Percentiles rank a stretch among this genome's conserved stretches.
phyloP scores from a whole-genome alignment of 1,284 basidiomycete species.

The Moniliophthora roreri region DNA sequence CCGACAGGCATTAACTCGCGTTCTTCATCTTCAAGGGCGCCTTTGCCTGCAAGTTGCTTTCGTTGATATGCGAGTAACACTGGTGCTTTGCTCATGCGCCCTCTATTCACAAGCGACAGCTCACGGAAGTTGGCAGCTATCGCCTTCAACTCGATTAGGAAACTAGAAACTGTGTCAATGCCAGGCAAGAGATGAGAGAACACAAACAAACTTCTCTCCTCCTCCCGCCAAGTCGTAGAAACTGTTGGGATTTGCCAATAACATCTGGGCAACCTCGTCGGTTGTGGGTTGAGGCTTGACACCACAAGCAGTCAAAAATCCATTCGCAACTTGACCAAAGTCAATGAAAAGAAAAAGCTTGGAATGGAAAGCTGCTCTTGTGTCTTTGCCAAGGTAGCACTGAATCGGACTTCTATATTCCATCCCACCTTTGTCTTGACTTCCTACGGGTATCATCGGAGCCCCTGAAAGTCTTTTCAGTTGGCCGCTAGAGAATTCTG shows the following conservation, averaged over 20 bases:
- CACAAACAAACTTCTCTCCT: constrained; percentile 51
- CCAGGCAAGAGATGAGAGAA: background rate
- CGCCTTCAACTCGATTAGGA: constrained; percentile 81
- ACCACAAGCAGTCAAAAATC: constrained; percentile 86
- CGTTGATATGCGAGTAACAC: constrained; percentile 76
- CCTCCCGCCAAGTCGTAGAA: constrained; percentile 73
- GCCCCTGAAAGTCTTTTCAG: constrained; percentile 47
- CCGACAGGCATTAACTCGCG: constrained; percentile 64
- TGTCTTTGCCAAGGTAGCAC: constrained; percentile 65
- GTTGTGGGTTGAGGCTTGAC: constrained; percentile 88
- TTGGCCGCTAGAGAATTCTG: constrained; percentile 52
- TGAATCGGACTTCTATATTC: constrained; percentile 60
- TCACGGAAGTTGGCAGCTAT: constrained; percentile 75
- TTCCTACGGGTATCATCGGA: constrained; percentile 52
- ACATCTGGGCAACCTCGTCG: constrained; percentile 69
- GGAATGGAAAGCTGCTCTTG: constrained; percentile 61
- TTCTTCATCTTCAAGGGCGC: constrained; percentile 64
- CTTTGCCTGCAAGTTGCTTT: constrained; percentile 31
- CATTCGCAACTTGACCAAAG: constrained; percentile 82
- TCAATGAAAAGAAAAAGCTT: constrained; percentile 88
- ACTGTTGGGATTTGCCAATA: constrained; percentile 62
- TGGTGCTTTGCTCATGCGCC: constrained; percentile 67
- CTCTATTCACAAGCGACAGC: constrained; percentile 56
- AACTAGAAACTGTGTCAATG: constrained; percentile 46
- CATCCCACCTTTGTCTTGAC: constrained; percentile 27